Conservation (phyloP, 2,329 filamentous ascomycete genomes). For the Xylariaceae sp. region DNA sequence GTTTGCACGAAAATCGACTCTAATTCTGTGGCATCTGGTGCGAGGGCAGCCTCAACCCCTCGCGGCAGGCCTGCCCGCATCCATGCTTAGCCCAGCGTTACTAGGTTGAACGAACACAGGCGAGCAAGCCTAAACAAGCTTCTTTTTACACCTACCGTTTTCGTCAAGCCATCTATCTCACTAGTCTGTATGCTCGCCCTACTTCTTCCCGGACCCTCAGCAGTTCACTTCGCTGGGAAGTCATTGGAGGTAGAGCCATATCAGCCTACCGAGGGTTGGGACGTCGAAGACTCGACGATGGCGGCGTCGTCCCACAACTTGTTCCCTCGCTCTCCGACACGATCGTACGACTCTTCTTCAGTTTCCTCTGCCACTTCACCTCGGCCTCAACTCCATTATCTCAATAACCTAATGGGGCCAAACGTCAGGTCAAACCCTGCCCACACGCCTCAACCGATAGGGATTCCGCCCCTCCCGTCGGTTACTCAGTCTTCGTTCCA, state of each 20-base stretch:
- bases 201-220: conserved; percentile 47
- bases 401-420: conserved; percentile 59
- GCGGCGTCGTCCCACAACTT: conserved; percentile 62
- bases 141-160: conserved; percentile 34
- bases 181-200: conserved; percentile 49
- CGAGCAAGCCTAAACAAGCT: conserved; percentile 33
- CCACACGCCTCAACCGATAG: conserved; percentile 59
- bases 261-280: conserved; percentile 44
- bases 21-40: conserved; percentile 36
- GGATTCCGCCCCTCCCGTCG: conserved; percentile 58
- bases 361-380: conserved; percentile 68
- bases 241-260: conserved; percentile 46
- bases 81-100: conserved; percentile 34
- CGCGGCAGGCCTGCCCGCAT: conserved; percentile 35
- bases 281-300: conserved; percentile 52
- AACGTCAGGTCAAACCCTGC: conserved; percentile 57
- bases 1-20: conserved; percentile 33
- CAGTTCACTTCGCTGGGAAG: conserved; percentile 48
- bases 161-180: conserved; percentile 33
- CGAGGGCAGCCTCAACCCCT: conserved; percentile 38
- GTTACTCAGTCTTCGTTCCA: conserved; percentile 56
- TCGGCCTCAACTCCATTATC: conserved; percentile 59
- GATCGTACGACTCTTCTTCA: conserved; percentile 69
- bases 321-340: conserved; percentile 66
- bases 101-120: conserved; percentile 32